A percentile compares a stretch with the other conserved stretches of the same genome.
These are phyloP conservation scores for Dipodascus albidus DNA, from an alignment of 805 yeast species.

Conservation along the genomic window DNA sequence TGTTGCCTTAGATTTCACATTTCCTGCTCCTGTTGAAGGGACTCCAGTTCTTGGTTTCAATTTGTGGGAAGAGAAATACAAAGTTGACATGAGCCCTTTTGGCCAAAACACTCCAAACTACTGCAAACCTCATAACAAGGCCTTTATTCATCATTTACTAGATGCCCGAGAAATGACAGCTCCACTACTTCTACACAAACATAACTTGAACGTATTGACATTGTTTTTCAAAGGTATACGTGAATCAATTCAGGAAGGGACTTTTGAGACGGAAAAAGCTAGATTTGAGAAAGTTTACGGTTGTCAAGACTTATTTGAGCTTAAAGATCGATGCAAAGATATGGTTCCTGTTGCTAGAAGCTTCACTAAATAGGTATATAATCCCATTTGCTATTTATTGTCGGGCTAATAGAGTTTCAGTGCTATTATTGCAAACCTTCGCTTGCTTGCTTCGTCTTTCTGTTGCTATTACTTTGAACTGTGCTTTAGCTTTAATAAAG, in stretches of 20 bases:
- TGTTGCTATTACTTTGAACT: too few relatives aligned
- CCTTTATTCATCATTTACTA: conserved; percentile 33
- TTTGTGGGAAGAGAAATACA: conserved; percentile 23
- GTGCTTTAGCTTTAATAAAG: too few relatives aligned
- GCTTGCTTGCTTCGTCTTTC: too few relatives aligned
- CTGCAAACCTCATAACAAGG: conserved; percentile 22
- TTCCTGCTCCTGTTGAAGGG: conserved; percentile 11
- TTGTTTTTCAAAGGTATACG: conserved; percentile 24
- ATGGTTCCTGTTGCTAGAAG: not conserved
- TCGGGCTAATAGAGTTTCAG: not conserved
- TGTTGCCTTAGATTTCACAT: conserved; percentile 24
- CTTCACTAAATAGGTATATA: not conserved
- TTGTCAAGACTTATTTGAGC: not conserved
- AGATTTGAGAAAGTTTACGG: conserved; percentile 17
- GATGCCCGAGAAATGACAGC: conserved; percentile 33
- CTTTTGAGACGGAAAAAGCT: conserved; percentile 17
- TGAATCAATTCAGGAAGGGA: conserved; percentile 19
- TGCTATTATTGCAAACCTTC: not conserved
- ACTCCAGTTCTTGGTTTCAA: conserved; percentile 17
- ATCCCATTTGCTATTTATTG: too few relatives aligned
- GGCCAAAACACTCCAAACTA: conserved; percentile 12
- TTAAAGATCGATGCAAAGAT: not conserved
- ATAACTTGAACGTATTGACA: conserved; percentile 23
- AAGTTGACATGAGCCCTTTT: conserved; percentile 21
- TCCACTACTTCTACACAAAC: conserved; percentile 30